A percentile compares a stretch with the other conserved stretches of the same genome.
Conservation (phyloP, 768 basidiomycete species). For the Mycena amicta region DNA sequence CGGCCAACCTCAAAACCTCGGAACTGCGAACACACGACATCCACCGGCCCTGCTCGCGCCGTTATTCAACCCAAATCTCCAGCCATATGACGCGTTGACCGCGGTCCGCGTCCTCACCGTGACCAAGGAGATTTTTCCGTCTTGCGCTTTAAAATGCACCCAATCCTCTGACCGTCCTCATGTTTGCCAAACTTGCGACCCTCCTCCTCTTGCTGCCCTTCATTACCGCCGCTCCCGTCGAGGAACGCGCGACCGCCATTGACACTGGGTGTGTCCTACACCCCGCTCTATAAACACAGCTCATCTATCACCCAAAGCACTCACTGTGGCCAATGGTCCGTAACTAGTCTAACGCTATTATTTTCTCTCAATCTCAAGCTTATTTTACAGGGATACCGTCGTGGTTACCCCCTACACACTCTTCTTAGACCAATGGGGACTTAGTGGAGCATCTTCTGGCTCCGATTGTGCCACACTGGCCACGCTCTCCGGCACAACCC, state of each 20-base stretch:
- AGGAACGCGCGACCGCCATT: slow-evolving; percentile 4
- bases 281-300: not conserved
- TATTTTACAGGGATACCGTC: not conserved
- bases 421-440: slow-evolving; percentile 17
- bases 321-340: slow-evolving; percentile 12
- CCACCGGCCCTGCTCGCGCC: not conserved
- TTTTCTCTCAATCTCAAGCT: too few relatives aligned
- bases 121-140: not conserved
- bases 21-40: not conserved
- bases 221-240: slow-evolving; percentile 2
- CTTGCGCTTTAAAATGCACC: not conserved
- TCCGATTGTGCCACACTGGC: slow-evolving; percentile 42
- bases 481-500: slow-evolving; percentile 30
- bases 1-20: not conserved
- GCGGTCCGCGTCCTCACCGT: not conserved
- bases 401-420: slow-evolving; percentile 8
- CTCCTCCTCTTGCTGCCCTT: slow-evolving; percentile 13
- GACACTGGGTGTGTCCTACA: slow-evolving; percentile 6
- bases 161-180: not conserved
- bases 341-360: not conserved
- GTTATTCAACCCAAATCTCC: not conserved
- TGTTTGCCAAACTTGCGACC: slow-evolving; percentile 4
- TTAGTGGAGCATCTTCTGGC: slow-evolving; percentile 34
- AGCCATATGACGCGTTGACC: not conserved
- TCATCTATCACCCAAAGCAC: not conserved